Evolutionary conservation across 2,329 filamentous ascomycete genomes (phyloP).

Genomic region (Fusarium piperis): DNA sequence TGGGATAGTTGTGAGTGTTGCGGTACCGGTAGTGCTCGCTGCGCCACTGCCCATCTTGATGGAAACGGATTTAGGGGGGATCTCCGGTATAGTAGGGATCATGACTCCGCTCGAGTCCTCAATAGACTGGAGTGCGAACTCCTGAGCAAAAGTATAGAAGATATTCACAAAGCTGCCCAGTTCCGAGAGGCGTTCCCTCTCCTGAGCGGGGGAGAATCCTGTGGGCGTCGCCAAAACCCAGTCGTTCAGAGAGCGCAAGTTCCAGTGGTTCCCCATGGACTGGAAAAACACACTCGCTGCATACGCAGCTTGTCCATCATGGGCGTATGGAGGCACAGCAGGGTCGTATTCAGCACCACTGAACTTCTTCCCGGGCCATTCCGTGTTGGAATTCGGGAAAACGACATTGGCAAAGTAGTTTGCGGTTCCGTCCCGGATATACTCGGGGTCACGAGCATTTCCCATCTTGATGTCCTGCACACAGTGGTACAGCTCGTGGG

Average conservation of each 20-base stretch:
- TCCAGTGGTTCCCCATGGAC: background rate
- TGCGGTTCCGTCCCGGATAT: constrained; percentile 19
- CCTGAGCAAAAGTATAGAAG: constrained; percentile 10
- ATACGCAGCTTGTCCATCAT: constrained; percentile 1
- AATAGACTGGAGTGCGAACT: constrained; percentile 12
- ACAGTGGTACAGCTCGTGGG: constrained; percentile 31
- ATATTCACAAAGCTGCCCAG: background rate
- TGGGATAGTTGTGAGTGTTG: constrained; percentile 2
- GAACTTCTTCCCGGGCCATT: constrained; percentile 17
- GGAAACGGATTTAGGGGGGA: background rate
- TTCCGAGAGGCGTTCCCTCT: constrained; percentile 12
- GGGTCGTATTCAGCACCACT: constrained; percentile 10
- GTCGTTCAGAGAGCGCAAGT: background rate
- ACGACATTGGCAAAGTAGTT: constrained; percentile 29
- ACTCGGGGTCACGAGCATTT: background rate
- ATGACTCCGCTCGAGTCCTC: constrained; percentile 8
- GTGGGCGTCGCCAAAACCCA: constrained; percentile 13
- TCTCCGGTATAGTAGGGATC: background rate
- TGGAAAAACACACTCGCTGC: constrained; percentile 22
- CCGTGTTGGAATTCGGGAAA: constrained; percentile 11
- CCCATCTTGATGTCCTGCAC: constrained; percentile 2
- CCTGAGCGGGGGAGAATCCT: background rate
- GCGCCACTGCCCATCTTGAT: background rate
- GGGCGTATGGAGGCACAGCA: constrained; percentile 18
- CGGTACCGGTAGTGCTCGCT: constrained; percentile 12